Evolutionary conservation across 345 rosid species (phyloP).

Genomic region (Atalantia buxifolia): DNA sequence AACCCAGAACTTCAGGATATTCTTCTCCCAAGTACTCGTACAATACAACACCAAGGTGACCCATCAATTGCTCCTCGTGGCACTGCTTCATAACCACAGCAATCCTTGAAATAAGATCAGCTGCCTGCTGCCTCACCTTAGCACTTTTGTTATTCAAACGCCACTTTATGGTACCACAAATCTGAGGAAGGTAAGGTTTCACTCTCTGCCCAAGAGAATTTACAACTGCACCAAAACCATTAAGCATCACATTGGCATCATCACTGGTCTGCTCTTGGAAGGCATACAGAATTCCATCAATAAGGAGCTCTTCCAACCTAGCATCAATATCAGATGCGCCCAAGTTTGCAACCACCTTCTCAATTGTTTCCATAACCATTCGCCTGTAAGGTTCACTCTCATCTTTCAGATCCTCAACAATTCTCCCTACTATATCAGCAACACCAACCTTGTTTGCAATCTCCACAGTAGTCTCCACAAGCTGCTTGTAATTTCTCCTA

Average conservation of each 20-base stretch:
- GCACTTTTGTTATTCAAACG: conserved; percentile 98
- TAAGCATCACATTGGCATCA: conserved; percentile 98
- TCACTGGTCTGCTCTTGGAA: conserved; percentile 99
- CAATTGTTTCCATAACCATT: conserved; percentile 99
- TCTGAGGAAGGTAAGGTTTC: conserved; percentile 98
- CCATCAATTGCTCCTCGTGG: conserved; percentile 98
- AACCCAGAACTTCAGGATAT: conserved; percentile 97
- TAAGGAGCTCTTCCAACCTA: conserved; percentile 91
- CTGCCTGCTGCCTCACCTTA: conserved; percentile 99
- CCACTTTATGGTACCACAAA: conserved; percentile 99
- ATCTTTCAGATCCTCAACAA: conserved; percentile 93
- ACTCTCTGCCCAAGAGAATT: conserved; percentile 96
- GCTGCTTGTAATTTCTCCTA: conserved; percentile 89
- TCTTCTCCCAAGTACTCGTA: conserved; percentile 98
- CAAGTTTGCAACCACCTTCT: conserved; percentile 89
- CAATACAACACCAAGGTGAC: conserved; percentile 96
- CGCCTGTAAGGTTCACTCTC: conserved; percentile 93
- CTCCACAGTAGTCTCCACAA: conserved; percentile 97
- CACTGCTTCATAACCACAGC: conserved; percentile 99
- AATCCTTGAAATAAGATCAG: conserved; percentile 95
- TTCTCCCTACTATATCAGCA: conserved; percentile 82
- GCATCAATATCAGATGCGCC: conserved; percentile 96
- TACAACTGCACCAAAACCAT: conserved; percentile 98
- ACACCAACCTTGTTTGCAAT: conserved; percentile 97
- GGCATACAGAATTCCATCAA: conserved; percentile 97